Percentiles rank a stretch among this genome's conserved stretches.
Conservation (phyloP, 2,329 filamentous ascomycete genomes). For the Didymella glomerata region DNA sequence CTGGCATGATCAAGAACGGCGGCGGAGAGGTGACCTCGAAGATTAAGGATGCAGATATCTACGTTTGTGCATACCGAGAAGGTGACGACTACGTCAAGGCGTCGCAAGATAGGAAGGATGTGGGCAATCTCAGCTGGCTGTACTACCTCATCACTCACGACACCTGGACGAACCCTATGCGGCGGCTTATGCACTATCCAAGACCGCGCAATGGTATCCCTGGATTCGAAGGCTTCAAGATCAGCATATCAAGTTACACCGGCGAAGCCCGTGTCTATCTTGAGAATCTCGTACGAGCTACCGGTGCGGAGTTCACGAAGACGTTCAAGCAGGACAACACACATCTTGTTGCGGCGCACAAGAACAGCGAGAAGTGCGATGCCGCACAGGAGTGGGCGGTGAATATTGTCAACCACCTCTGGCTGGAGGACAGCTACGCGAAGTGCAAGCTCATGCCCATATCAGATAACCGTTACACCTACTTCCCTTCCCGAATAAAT, state of each 20-base stretch:
- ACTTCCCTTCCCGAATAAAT: slow-evolving; percentile 90
- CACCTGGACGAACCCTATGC: slow-evolving; percentile 84
- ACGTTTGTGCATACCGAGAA: slow-evolving; percentile 86
- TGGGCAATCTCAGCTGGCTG: slow-evolving; percentile 93
- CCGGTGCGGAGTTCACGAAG: slow-evolving; percentile 90
- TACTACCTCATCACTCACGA: slow-evolving; percentile 91
- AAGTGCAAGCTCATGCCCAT: slow-evolving; percentile 80
- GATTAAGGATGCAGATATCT: slow-evolving; percentile 78
- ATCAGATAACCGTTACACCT: slow-evolving; percentile 77
- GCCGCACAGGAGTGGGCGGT: slow-evolving; percentile 94
- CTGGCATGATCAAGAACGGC: slow-evolving; percentile 73
- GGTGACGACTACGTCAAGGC: slow-evolving; percentile 80
- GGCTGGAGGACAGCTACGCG: slow-evolving; percentile 97
- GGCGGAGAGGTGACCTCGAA: slow-evolving; percentile 73
- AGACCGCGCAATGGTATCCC: slow-evolving; percentile 78
- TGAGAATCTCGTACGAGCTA: slow-evolving; percentile 85
- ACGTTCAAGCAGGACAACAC: slow-evolving; percentile 96
- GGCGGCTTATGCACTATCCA: slow-evolving; percentile 88
- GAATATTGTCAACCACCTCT: slow-evolving; percentile 89
- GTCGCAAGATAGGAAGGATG: slow-evolving; percentile 78
- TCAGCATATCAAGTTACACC: slow-evolving; percentile 95
- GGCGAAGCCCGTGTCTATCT: slow-evolving; percentile 93
- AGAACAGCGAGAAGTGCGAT: slow-evolving; percentile 89
- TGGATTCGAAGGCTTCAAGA: slow-evolving; percentile 77
- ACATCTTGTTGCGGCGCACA: slow-evolving; percentile 90